Percentiles rank a stretch among this genome's conserved stretches.
Evolutionary conservation across 352 stramenopile species (phyloP).

Genomic region (Saprolegnia diclina): DNA sequence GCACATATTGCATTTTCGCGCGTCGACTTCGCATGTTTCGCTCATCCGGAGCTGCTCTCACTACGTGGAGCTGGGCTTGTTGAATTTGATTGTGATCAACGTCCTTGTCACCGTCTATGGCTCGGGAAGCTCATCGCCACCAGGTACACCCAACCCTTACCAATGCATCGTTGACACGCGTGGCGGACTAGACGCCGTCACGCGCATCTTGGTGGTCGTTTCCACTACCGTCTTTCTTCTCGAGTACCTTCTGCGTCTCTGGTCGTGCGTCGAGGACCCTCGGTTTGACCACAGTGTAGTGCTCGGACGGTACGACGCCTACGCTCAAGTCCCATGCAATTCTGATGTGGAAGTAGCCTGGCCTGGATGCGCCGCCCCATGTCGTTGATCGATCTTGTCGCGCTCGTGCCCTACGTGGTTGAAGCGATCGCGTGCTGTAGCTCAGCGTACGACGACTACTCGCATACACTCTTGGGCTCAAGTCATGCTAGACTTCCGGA

Average conservation of each 20-base stretch:
- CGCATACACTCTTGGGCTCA: too few species aligned
- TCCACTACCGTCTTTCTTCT: slow-evolving; percentile 68
- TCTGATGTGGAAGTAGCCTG: slow-evolving; percentile 33
- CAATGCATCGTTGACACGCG: too few species aligned
- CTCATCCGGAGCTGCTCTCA: slow-evolving; percentile 61
- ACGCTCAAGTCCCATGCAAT: neutral
- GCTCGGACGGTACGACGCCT: slow-evolving; percentile 41
- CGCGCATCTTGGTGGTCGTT: neutral
- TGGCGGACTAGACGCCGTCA: too few species aligned
- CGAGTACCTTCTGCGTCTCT: slow-evolving; percentile 67
- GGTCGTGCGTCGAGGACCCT: slow-evolving; percentile 77
- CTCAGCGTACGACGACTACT: slow-evolving; percentile 40
- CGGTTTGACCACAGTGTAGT: slow-evolving; percentile 43
- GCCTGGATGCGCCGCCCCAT: slow-evolving; percentile 75
- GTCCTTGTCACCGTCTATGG: slow-evolving; percentile 69
- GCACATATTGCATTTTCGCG: slow-evolving; percentile 70
- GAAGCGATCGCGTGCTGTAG: slow-evolving; percentile 42
- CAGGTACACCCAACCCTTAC: too few species aligned
- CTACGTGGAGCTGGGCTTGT: slow-evolving; percentile 49
- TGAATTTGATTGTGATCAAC: slow-evolving; percentile 71
- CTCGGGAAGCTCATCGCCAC: slow-evolving; percentile 26
- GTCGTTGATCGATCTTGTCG: slow-evolving; percentile 77
- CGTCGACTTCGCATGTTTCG: slow-evolving; percentile 52
- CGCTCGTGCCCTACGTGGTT: slow-evolving; percentile 73
- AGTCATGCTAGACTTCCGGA: slow-evolving; percentile 24